Evolutionary conservation across 805 yeast genomes (phyloP), one percentile per base, ranked within the genome.

Genomic region (Spencermartinsiella europaea): DNA sequence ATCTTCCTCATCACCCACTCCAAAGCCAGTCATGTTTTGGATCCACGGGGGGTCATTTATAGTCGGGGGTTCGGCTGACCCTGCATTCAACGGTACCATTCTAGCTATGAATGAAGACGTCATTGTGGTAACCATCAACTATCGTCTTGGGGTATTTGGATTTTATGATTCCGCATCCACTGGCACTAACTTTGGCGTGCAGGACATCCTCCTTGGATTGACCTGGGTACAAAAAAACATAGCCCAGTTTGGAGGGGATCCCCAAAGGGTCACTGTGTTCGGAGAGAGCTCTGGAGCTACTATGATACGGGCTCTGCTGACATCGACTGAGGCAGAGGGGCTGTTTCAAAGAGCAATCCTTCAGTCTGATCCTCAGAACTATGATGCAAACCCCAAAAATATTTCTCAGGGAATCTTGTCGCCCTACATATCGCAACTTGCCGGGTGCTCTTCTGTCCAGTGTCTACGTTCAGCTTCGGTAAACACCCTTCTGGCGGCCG

Each of bases 221-320:
- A 54, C 60, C 15, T 70, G 74, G 74, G 58, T 63, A 15, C 48
- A 57, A 34, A 57, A 60, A 34, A 60, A 69, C 50, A 69, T 69
- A 41, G 52, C 38, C 8, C 40, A 46, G 28, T 69, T 69, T 51
- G 72, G 72, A 12, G 73, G 74, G 21, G 58, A 69, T 46, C 60
- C 66, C 1, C 49, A 55, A 22, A 53, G 51, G 45, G 60, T 70
- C 15, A 67, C 71, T 1, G 52, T 69, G n/a, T 57, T 64, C 52
- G 73, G 74, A 5, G 66, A 66, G 50, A 54, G 63, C 37, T 72
- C 74, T 5, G 74, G 74, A 21, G 71, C 50, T 4, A 54, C 59
- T 1, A 15, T 54, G 49, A 45, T 57, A 3, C 41, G 60, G 8
- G 44, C 52, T n/a, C 46, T 57, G 17, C 33, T 54, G 36, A 41